Evolutionary conservation across 1,139 yeast species (phyloP).

Genomic region (Candida gigantensis): DNA sequence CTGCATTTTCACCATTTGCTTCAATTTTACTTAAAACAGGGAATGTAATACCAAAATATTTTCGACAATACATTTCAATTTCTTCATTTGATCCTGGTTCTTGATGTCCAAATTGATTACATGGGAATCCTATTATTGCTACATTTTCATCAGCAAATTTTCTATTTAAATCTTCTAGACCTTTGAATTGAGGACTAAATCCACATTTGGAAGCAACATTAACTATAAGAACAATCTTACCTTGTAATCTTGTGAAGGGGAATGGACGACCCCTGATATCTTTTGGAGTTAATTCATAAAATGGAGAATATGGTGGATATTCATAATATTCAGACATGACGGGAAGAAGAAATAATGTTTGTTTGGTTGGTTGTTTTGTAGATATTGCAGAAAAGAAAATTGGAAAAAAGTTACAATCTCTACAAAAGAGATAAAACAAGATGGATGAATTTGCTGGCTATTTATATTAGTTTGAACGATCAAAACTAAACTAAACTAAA

Average conservation of each 20-base stretch:
- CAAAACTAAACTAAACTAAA: too few relatives aligned
- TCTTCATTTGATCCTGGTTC: slow-evolving; percentile 47
- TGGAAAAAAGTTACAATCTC: too few relatives aligned
- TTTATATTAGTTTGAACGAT: too few relatives aligned
- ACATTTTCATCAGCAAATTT: slow-evolving; percentile 73
- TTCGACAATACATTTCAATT: slow-evolving; percentile 39
- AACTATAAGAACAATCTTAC: slow-evolving; percentile 87
- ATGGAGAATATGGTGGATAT: too few relatives aligned
- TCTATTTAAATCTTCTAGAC: slow-evolving; percentile 77
- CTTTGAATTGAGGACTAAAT: slow-evolving; percentile 79
- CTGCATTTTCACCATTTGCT: slow-evolving; percentile 82
- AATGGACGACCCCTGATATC: slow-evolving; percentile 57
- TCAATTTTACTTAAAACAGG: slow-evolving; percentile 85
- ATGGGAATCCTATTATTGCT: slow-evolving; percentile 82
- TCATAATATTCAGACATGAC: too few relatives aligned
- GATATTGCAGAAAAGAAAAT: too few relatives aligned
- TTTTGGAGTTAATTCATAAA: slow-evolving; percentile 42
- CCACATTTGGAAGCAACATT: slow-evolving; percentile 94
- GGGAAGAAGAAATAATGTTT: too few relatives aligned
- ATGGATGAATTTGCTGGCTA: too few relatives aligned
- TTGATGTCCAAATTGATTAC: slow-evolving; percentile 64
- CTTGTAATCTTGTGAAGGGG: slow-evolving; percentile 70
- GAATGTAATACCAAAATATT: slow-evolving; percentile 66
- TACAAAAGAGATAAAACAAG: too few relatives aligned
- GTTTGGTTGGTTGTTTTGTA: too few relatives aligned